Evolutionary conservation across 208 protist species (phyloP).

Genomic region (Crithidia brevicula): DNA sequence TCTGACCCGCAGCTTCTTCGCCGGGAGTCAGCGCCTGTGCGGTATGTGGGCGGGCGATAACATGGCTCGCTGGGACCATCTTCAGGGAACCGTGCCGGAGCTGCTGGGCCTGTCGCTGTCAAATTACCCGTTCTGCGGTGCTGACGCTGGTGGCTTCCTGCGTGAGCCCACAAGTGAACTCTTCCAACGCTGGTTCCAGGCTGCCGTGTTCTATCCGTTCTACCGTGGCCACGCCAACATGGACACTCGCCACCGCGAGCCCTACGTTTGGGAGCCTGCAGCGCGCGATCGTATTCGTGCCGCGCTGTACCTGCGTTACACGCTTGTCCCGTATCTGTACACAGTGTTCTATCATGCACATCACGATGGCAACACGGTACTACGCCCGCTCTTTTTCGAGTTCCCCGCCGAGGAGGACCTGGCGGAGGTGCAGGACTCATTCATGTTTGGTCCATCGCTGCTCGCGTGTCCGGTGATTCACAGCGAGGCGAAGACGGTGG

Average conservation of each 20-base stretch:
- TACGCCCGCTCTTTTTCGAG: slow-evolving; percentile 94
- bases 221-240: slow-evolving; percentile 97
- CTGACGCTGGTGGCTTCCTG: slow-evolving; percentile 99
- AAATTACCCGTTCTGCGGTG: slow-evolving; percentile 95
- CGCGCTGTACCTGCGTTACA: slow-evolving; percentile 87
- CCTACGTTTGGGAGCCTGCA: slow-evolving; percentile 91
- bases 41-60: slow-evolving; percentile 99
- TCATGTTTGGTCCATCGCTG: slow-evolving; percentile 88
- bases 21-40: slow-evolving; percentile 95
- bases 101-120: slow-evolving; percentile 94
- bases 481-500: slow-evolving; percentile 40
- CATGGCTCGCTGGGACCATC: slow-evolving; percentile 93
- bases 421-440: slow-evolving; percentile 80
- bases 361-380: slow-evolving; percentile 79
- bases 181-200: slow-evolving; percentile 97
- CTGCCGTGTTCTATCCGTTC: slow-evolving; percentile 96
- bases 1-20: slow-evolving; percentile 97
- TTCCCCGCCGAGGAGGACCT: slow-evolving; percentile 88
- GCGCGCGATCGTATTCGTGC: slow-evolving; percentile 60
- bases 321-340: slow-evolving; percentile 97
- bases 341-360: slow-evolving; percentile 93
- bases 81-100: slow-evolving; percentile 93
- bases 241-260: slow-evolving; percentile 96
- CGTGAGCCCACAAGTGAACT: slow-evolving; percentile 95
- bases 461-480: slow-evolving; percentile 85